phyloP scores from a whole-genome alignment of 352 stramenopile genomes.

The Phytophthora syringae region DNA sequence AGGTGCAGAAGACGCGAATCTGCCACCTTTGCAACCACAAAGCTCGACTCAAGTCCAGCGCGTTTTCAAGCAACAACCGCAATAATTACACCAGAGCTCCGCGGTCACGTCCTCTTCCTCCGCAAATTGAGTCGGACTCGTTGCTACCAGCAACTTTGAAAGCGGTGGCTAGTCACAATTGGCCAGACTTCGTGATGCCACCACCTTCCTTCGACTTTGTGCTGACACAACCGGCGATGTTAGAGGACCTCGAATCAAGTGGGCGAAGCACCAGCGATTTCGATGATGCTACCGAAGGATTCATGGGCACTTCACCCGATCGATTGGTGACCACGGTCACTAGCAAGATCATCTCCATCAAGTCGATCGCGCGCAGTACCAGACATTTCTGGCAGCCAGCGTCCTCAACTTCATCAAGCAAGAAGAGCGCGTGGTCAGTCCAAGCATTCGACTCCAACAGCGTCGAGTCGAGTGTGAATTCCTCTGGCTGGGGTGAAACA shows the following conservation, averaged over 20 bases:
- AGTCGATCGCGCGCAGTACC: constrained; percentile 43
- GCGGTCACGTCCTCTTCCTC: constrained; percentile 16
- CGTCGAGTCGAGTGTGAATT: constrained; percentile 30
- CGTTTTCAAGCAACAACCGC: constrained; percentile 35
- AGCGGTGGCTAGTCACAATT: constrained; percentile 10
- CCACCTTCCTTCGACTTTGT: constrained; percentile 20
- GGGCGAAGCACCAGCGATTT: constrained; percentile 25
- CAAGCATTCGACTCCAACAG: constrained; percentile 28
- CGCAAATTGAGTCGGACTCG: constrained; percentile 14
- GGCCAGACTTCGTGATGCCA: constrained; percentile 14
- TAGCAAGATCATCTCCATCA: constrained; percentile 71
- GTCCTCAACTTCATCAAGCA: constrained; percentile 15
- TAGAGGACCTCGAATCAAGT: constrained; percentile 12
- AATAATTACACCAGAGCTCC: constrained; percentile 19
- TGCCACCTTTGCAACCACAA: constrained; percentile 76
- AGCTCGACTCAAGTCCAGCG: constrained; percentile 38
- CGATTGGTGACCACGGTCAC: constrained; percentile 22
- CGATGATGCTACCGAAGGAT: constrained; percentile 32
- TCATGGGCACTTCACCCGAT: constrained; percentile 33
- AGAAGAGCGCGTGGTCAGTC: constrained; percentile 19
- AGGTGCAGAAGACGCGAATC: constrained; percentile 63
- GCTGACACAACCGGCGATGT: constrained; percentile 17
- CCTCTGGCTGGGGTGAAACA: constrained; percentile 10
- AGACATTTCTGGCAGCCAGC: constrained; percentile 31
- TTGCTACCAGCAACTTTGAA: constrained; percentile 28